phyloP scores from a whole-genome alignment of 2,329 filamentous ascomycete species.

The Aspergillus quadrilineatus region DNA sequence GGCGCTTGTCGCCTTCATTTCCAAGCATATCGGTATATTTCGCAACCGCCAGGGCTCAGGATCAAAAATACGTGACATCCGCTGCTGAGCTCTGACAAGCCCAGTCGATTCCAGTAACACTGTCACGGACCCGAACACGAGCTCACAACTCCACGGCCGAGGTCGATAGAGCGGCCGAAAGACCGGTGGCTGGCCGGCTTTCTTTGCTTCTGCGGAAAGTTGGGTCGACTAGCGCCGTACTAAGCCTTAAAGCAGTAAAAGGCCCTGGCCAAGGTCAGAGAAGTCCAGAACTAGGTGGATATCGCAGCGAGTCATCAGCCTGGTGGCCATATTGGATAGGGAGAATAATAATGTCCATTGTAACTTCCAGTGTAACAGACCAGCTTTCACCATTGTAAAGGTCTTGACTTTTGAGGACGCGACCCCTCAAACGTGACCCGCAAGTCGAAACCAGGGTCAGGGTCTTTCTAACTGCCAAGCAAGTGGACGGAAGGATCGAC shows the following conservation, averaged over 20 bases:
- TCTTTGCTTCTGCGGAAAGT: not conserved
- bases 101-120: no score
- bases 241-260: conserved; percentile 8
- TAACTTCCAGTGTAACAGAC: not conserved
- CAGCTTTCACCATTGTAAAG: not conserved
- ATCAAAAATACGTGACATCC: no score
- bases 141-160: not conserved
- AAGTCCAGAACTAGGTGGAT: not conserved
- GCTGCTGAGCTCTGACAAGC: no score
- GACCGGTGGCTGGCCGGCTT: not conserved
- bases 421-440: not conserved
- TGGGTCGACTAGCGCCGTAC: conserved; percentile 9
- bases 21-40: no score
- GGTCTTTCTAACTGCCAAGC: conserved; percentile 9
- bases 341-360: not conserved
- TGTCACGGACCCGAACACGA: not conserved
- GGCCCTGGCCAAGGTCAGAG: not conserved
- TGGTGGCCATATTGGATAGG: not conserved
- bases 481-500: conserved; percentile 14
- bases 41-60: no score
- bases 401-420: not conserved
- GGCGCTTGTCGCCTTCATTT: no score
- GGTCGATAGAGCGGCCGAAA: not conserved
- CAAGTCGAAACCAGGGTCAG: not conserved
- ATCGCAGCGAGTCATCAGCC: not conserved